phyloP scores from a whole-genome alignment of 1,284 basidiomycete species.

The Sanguinoderma infundibulare region DNA sequence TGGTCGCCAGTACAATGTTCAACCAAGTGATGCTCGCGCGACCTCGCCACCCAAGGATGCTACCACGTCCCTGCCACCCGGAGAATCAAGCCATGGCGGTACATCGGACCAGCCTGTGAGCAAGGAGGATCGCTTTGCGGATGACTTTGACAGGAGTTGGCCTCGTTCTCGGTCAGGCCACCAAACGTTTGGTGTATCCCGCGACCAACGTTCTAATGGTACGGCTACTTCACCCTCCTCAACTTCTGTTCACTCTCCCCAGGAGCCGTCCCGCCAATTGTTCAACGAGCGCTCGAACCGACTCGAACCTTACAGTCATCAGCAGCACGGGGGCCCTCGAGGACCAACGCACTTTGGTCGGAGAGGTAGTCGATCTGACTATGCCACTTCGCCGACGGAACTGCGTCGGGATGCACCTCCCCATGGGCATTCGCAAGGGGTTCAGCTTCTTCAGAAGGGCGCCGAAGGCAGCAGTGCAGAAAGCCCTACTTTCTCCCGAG shows the following conservation, averaged over 20 bases:
- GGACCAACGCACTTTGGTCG: constrained; percentile 40
- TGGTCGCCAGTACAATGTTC: constrained; percentile 85
- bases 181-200: constrained; percentile 39
- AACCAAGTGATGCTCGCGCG: constrained; percentile 45
- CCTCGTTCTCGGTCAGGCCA: constrained; percentile 61
- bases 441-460: constrained; percentile 57
- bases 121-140: constrained; percentile 81
- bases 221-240: constrained; percentile 42
- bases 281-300: constrained; percentile 91
- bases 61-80: constrained; percentile 13
- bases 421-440: constrained; percentile 43
- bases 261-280: constrained; percentile 66
- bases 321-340: constrained; percentile 40
- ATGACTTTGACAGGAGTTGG: constrained; percentile 95
- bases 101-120: constrained; percentile 48
- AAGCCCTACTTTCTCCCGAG: constrained; percentile 19
- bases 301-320: constrained; percentile 72
- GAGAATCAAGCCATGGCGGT: constrained; percentile 13
- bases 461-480: constrained; percentile 18
- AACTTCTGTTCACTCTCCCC: constrained; percentile 50
- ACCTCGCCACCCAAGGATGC: constrained; percentile 17
- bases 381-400: constrained; percentile 45
- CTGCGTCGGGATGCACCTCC: constrained; percentile 51
- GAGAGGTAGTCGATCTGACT: constrained; percentile 51
- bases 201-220: constrained; percentile 45